Evolutionary conservation across 331 rosid genomes (phyloP), one percentile per base, ranked within the genome.

Genomic region (Cydonia oblonga): DNA sequence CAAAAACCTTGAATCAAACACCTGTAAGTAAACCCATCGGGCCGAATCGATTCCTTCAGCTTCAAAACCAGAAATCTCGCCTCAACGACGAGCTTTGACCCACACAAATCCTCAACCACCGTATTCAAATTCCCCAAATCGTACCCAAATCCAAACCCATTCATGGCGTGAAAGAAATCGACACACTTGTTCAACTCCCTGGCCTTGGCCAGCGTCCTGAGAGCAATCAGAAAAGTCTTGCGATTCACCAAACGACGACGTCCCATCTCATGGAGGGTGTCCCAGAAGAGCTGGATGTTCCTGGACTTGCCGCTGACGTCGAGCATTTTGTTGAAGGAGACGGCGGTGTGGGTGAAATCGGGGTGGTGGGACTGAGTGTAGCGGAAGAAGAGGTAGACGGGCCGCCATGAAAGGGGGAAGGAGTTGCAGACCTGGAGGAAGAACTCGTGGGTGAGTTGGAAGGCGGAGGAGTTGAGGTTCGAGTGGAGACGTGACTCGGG

Each of bases 391-490:
- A 74, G 81, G 70, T 84, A 87, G 29, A 90, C 84, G 56, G 95
- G 96, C n/a, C 90, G 82, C 98, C 98, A 93, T 71, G 97, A 89
- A 44, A 63, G 75, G 5, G 97, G 96, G 79, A 93, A 90, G 4
- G 61, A 74, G 86, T 87, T 93, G 90, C 98, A 90, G 26, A 90
- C 97, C 25, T 87, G 96, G 42, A 90, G 90, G 84, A 93, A 89
- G 84, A 93, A 86, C 77, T 93, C 96, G 74, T 85, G 98, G 74
- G 90, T 85, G 79, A 89, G 87, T 33, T 78, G 62, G 84, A 84
- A 86, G 46, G 77, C 70, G 77, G 77, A 78, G 35, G 92, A 72
- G 51, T 69, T 61, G 81, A 93, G 93, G 62, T 86, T 87, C 5
- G 92, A 79, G 75, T 80, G 84, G 73, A 89, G 87, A 13, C 90